Evolutionary conservation across 306 rosid species (phyloP), one percentile per base, ranked within the genome.

Genomic region (Glycine tomentella): DNA sequence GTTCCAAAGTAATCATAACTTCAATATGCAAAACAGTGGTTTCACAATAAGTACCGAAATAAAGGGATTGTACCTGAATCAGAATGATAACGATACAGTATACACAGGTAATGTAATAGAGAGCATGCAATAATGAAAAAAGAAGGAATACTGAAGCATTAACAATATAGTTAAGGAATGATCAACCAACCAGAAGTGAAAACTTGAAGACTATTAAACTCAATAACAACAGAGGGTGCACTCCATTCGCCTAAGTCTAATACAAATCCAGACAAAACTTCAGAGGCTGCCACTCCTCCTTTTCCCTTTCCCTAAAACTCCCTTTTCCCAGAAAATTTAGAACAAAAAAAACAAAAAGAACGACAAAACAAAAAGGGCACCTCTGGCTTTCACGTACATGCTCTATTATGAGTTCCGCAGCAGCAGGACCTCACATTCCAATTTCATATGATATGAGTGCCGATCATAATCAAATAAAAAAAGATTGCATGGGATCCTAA

Each of bases 221-320:
- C 76, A 16, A 9, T 58, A 58, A 67, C 0, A 53, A 67, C 3
- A 65, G 8, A 52, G 4, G 1, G n/a, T 52, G 75, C 58, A 74
- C 33, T 62, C 14, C 81, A 61, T 77, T 67, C 38, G 64, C 63
- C 72, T 20, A 34, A 77, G 45, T 61, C 59, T 76, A 42, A 67
- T 20, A 17, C 52, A 74, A 78, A 61, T 71, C 75, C 74, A 72
- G 77, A 86, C 90, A 87, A 88, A 90, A 88, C 74, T 84, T 82
- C 82, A 82, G 84, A 71, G 86, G 85, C 88, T 76, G 65, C 80
- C 87, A 76, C 63, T 31, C 59, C 48, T 63, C 69, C 72, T 46
- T 40, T 25, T 9, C 45, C 52, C 31, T 25, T 50, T 36, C 34
- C 57, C 69, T 69, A 69, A 71, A 61, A 72, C 20, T 11, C 4